A percentile compares a stretch with the other conserved stretches of the same genome.
These are phyloP conservation scores for Circinella minor DNA, from an alignment of 371 early-diverging fungal genomes.

Conservation along the genomic window DNA sequence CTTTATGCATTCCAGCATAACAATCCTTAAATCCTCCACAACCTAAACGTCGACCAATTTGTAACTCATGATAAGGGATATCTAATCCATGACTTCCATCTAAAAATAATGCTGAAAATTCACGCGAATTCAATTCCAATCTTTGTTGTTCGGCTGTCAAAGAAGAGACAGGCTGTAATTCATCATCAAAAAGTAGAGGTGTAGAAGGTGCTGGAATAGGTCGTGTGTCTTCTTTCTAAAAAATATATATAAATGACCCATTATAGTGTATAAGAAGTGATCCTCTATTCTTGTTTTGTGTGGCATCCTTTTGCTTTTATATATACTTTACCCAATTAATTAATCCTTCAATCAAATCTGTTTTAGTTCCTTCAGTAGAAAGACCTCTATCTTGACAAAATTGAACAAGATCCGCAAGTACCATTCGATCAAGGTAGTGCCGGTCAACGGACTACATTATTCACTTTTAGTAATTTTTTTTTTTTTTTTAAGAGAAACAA, in stretches of 20 bases:
- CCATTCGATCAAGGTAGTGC: constrained; percentile 55
- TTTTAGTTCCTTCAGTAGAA: constrained; percentile 67
- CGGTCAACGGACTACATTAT: constrained; percentile 27
- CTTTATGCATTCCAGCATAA: constrained; percentile 38
- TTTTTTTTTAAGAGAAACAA: neutral
- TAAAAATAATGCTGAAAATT: constrained; percentile 57
- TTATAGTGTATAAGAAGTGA: too few species aligned
- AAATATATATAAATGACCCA: neutral
- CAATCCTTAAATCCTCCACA: constrained; percentile 87
- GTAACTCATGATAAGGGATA: constrained; percentile 64
- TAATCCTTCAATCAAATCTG: constrained; percentile 60
- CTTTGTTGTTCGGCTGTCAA: constrained; percentile 30
- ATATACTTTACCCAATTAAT: constrained; percentile 62
- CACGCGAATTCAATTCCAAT: constrained; percentile 52
- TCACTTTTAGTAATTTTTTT: too few species aligned
- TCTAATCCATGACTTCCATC: constrained; percentile 56
- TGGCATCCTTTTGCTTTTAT: too few species aligned
- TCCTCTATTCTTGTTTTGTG: too few species aligned
- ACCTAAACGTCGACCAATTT: constrained; percentile 67
- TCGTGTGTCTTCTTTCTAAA: constrained; percentile 64
- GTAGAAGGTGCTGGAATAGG: constrained; percentile 76
- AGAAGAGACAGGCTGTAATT: constrained; percentile 42
- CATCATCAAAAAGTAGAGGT: constrained; percentile 61
- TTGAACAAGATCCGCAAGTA: constrained; percentile 73
- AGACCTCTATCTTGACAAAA: constrained; percentile 78